phyloP scores from a whole-genome alignment of 78 protist genomes.

The Cavenderia fasciculata region DNA sequence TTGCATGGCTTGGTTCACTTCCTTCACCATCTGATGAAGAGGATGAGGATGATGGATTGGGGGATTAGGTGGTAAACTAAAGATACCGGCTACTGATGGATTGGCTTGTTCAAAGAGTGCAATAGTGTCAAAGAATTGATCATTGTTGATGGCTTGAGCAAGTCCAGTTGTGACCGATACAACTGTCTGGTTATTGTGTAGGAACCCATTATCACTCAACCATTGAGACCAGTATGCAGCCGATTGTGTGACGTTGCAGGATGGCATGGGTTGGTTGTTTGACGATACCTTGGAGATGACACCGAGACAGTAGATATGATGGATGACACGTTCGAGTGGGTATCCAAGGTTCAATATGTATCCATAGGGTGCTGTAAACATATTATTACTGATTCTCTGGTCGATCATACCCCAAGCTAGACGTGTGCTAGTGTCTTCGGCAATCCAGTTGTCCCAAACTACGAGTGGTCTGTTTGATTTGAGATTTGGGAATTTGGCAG shows the following conservation, averaged over 20 bases:
- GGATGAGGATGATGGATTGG: neutral
- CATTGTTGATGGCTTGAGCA: neutral
- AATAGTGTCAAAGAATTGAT: neutral
- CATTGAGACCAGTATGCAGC: neutral
- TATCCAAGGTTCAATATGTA: conserved; percentile 22
- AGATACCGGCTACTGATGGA: neutral
- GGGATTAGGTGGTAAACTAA: neutral
- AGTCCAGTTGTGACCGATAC: neutral
- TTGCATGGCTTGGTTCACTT: too few relatives aligned
- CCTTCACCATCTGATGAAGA: too few relatives aligned
- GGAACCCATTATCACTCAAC: conserved; percentile 3
- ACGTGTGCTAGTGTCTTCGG: conserved; percentile 14
- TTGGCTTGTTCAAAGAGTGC: conserved; percentile 18
- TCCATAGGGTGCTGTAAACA: conserved; percentile 18
- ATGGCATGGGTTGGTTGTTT: neutral
- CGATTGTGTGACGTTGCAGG: neutral
- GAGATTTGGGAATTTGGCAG: conserved; percentile 21
- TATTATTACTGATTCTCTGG: neutral
- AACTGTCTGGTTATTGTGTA: conserved; percentile 18
- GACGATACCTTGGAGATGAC: neutral
- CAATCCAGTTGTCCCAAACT: conserved; percentile 58
- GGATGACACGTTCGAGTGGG: conserved; percentile 45
- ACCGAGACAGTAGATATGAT: conserved; percentile 39
- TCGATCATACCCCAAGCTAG: conserved; percentile 54
- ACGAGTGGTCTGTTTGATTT: neutral